phyloP scores from a whole-genome alignment of 2,329 filamentous ascomycete species.

The Xylaria sp. region DNA sequence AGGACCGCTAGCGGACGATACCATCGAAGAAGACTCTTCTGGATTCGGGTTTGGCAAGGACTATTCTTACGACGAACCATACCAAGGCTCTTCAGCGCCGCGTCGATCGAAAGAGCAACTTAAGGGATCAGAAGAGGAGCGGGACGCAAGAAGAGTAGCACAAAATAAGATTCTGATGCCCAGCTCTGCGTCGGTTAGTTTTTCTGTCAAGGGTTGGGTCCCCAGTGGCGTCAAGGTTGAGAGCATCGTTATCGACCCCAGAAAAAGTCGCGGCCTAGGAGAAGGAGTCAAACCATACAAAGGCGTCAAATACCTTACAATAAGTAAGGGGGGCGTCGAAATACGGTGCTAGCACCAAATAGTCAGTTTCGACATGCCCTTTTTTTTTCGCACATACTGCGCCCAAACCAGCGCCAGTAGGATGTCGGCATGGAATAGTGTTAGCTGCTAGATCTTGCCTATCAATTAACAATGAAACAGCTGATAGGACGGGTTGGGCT shows the following conservation, averaged over 20 bases:
- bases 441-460: slow-evolving; percentile 1
- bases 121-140: slow-evolving; percentile 54
- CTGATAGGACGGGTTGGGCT: background rate
- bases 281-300: slow-evolving; percentile 95
- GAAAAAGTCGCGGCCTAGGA: slow-evolving; percentile 84
- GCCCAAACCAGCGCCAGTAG: slow-evolving; percentile 6
- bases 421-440: background rate
- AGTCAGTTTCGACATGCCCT: background rate
- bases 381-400: slow-evolving; percentile 30
- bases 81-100: slow-evolving; percentile 58
- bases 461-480: background rate
- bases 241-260: slow-evolving; percentile 74
- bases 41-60: slow-evolving; percentile 63
- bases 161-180: slow-evolving; percentile 84
- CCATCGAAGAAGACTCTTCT: slow-evolving; percentile 58
- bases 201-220: slow-evolving; percentile 75
- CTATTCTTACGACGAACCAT: slow-evolving; percentile 66
- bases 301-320: slow-evolving; percentile 95
- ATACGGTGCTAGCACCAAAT: slow-evolving; percentile 62
- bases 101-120: slow-evolving; percentile 50
- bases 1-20: slow-evolving; percentile 66
- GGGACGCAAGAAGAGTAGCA: slow-evolving; percentile 67
- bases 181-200: slow-evolving; percentile 78
- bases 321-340: slow-evolving; percentile 73
- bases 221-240: slow-evolving; percentile 75